Evolutionary conservation across 208 protist genomes (phyloP).

Genomic region (Leishmania martiniquensis): DNA sequence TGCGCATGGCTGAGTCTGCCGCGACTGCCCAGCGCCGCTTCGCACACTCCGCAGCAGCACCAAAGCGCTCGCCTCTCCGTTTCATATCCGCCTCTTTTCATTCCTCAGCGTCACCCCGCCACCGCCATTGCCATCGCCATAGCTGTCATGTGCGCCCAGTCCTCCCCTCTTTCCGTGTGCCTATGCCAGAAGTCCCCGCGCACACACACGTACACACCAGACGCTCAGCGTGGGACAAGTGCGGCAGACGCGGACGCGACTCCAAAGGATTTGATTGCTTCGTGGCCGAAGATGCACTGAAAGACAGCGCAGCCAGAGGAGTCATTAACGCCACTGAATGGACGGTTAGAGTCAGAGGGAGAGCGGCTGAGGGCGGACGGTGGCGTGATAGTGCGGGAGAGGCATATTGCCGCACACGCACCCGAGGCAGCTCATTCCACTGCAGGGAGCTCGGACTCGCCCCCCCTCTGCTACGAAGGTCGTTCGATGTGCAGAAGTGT

Average conservation of each 20-base stretch:
- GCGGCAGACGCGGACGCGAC: background rate
- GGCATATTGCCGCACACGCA: background rate
- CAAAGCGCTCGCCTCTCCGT: background rate
- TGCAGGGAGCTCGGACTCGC: background rate
- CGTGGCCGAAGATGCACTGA: background rate
- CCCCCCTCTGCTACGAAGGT: too few species aligned
- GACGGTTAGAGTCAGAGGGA: constrained; percentile 3
- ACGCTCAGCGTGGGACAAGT: background rate
- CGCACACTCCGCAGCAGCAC: constrained; percentile 2
- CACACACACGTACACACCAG: background rate
- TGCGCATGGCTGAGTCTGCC: background rate
- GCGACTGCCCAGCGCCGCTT: background rate
- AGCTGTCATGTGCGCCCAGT: background rate
- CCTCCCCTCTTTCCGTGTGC: background rate
- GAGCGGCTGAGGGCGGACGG: background rate
- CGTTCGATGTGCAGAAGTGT: background rate
- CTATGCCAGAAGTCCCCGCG: too few species aligned
- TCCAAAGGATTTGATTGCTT: background rate
- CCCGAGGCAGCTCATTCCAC: background rate
- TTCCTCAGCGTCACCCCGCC: background rate
- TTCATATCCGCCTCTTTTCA: background rate
- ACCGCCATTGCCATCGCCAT: background rate
- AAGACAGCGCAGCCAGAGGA: background rate
- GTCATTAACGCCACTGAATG: constrained; percentile 8
- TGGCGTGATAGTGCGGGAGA: background rate